Percentiles rank a stretch among this genome's conserved stretches.
These are phyloP conservation scores for Nemania sp. DNA, from an alignment of 2,329 filamentous ascomycete species.

Conservation along the genomic window DNA sequence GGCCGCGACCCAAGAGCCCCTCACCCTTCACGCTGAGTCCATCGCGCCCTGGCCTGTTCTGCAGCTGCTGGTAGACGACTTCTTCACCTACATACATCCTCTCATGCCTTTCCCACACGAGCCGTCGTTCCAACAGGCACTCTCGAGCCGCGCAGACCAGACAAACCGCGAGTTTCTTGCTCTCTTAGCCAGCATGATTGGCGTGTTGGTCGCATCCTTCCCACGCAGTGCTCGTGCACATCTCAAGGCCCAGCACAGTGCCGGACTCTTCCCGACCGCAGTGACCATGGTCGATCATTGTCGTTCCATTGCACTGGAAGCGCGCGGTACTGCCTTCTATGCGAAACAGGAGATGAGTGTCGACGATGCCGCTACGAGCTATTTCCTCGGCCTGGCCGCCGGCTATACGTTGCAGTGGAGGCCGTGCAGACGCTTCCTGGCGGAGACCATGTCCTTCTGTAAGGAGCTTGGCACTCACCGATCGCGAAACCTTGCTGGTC, in stretches of 20 bases:
- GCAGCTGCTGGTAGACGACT: conserved; percentile 75
- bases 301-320: conserved; percentile 68
- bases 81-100: conserved; percentile 82
- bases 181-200: conserved; percentile 75
- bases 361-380: conserved; percentile 73
- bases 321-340: conserved; percentile 58
- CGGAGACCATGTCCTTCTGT: conserved; percentile 72
- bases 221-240: conserved; percentile 72
- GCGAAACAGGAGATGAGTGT: conserved; percentile 57
- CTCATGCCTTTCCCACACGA: conserved; percentile 79
- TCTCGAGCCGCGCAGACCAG: conserved; percentile 68
- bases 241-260: conserved; percentile 67
- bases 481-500: conserved; percentile 46
- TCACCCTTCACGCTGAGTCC: conserved; percentile 63
- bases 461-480: conserved; percentile 69
- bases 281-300: conserved; percentile 73
- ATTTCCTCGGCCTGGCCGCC: conserved; percentile 70
- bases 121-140: conserved; percentile 73
- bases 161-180: conserved; percentile 70
- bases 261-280: conserved; percentile 69
- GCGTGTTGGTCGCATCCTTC: conserved; percentile 73
- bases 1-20: conserved; percentile 43
- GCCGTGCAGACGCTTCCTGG: conserved; percentile 70
- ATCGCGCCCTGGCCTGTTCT: conserved; percentile 73
- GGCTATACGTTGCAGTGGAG: conserved; percentile 72